These are phyloP conservation scores for Salix suchowensis DNA, from an alignment of 345 rosid genomes.

Conservation along the genomic window DNA sequence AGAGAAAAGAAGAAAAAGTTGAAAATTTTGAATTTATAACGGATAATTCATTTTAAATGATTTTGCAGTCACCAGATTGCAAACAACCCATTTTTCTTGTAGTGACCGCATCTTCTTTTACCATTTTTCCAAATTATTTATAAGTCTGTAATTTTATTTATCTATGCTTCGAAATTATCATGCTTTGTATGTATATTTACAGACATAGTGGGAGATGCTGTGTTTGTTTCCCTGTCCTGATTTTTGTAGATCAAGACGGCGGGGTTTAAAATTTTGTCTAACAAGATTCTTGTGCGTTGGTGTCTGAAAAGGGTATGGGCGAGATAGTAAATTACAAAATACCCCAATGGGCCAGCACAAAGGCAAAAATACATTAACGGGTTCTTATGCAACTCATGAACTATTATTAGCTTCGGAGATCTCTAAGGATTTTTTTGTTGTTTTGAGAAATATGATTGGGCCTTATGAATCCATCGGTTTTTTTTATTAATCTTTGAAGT, in stretches of 20 bases:
- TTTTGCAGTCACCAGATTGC: too few relatives aligned
- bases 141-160: not conserved
- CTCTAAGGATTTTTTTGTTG: too few relatives aligned
- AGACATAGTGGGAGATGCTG: not conserved
- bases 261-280: not conserved
- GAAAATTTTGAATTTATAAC: too few relatives aligned
- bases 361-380: too few relatives aligned
- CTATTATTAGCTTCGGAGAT: too few relatives aligned
- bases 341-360: not conserved
- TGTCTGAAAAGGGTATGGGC: not conserved
- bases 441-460: too few relatives aligned
- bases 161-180: not conserved
- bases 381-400: too few relatives aligned
- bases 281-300: not conserved
- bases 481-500: too few relatives aligned
- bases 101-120: conserved; percentile 69
- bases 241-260: not conserved
- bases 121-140: conserved; percentile 38
- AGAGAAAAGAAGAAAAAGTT: too few relatives aligned
- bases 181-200: not conserved
- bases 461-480: too few relatives aligned
- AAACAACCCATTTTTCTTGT: too few relatives aligned
- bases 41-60: too few relatives aligned
- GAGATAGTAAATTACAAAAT: not conserved
- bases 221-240: not conserved